Evolutionary conservation across 306 rosid species (phyloP), one percentile per base, ranked within the genome.

Genomic region (Hippophae gyantsensis): DNA sequence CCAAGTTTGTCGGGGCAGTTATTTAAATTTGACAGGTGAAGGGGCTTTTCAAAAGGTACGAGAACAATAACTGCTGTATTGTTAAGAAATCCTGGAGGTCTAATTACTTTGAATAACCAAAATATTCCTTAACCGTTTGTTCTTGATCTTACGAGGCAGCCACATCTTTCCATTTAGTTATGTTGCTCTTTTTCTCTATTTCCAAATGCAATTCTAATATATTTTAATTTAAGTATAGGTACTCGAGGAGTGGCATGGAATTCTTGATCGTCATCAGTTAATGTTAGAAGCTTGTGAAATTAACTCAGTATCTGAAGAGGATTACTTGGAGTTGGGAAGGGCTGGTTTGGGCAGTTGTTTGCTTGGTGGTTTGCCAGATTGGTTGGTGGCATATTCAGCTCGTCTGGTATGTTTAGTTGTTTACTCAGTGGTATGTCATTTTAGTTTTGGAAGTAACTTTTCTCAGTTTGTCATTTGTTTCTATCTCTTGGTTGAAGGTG

Each of bases 261-360:
- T 86, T 74, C 84, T 93, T 61, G 83, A 86, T 64, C 84, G 97
- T 54, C 86, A 86, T 69, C 80, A 79, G 52, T 74, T 88, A 77
- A 88, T 93, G 99, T 65, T 89, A 44, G 99, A 88, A 76, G 99
- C 99, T 55, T 93, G 99, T 57, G 97, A 82, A 61, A 25, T 76
- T 54, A 93, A 93, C 61, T 77, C 76, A 7, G 95, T 86, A 7
- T 82, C 99, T 18, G 95, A 86, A 70, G 97, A 93, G 66, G 99
- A 93, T 71, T 84, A 84, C 64, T 83, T 80, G 72, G 99, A 86
- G 51, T 74, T 93, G 76, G 85, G 79, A 66, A 84, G 97, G 78
- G 99, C 99, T 64, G 99, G 99, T 77, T 78, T 93, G 61, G 99
- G 97, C 73, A 84, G 93, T 77, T 93, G 99, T 59, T 86, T 93